Conservation (phyloP, 2,329 filamentous ascomycete genomes). For the Clarireedia paspali region DNA sequence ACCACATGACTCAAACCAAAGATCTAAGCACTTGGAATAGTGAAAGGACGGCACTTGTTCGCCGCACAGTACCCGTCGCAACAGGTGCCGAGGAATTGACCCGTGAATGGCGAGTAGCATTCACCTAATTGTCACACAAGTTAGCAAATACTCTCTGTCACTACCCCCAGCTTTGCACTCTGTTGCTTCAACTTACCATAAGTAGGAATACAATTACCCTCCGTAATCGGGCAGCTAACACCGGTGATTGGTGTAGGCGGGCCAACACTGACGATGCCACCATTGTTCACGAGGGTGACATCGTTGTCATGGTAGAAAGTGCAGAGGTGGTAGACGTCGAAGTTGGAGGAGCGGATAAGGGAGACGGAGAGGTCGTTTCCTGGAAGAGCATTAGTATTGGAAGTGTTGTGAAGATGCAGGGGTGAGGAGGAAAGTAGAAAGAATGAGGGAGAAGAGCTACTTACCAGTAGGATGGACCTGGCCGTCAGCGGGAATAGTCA, state of each 20-base stretch:
- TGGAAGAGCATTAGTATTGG: background rate
- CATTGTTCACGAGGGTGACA: background rate
- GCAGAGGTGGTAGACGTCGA: slow-evolving; percentile 1
- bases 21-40: no score
- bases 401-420: no score
- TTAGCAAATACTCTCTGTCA: background rate
- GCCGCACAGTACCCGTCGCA: slow-evolving; percentile 7
- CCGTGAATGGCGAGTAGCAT: background rate
- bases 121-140: background rate
- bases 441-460: background rate
- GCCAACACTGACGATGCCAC: background rate
- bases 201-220: slow-evolving; percentile 2
- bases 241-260: slow-evolving; percentile 1
- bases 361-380: slow-evolving; percentile 4
- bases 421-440: background rate
- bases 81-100: slow-evolving; percentile 1
- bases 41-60: slow-evolving; percentile 7
- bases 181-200: background rate
- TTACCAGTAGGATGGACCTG: background rate
- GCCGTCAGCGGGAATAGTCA: background rate
- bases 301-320: background rate
- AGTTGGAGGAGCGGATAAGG: slow-evolving; percentile 7
- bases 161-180: background rate
- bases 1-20: no score
- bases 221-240: background rate